Evolutionary conservation across 257 asterid species (phyloP), one percentile per base, ranked within the genome.

Genomic region (Leonotis leonurus): DNA sequence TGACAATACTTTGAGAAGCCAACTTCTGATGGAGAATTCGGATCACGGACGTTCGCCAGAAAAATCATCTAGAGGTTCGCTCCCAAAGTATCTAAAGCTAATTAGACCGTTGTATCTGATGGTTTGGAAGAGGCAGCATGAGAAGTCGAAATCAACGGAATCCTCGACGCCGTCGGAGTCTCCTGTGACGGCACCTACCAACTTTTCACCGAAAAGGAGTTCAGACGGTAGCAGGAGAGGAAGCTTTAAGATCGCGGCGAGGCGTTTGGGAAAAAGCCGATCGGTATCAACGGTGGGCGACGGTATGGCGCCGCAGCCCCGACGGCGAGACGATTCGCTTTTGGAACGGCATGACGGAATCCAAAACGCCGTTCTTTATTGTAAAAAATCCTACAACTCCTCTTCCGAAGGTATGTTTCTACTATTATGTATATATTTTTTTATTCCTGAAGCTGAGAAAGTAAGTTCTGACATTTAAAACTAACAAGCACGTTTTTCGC

Each of bases 321-420:
- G 58, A 35, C 70, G 89, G 64, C 71, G 86, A 61, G 97, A 89
- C 51, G 94, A 83, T 69, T 79, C 89, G 6, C 70, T 89, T 32
- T 26, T 89, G 64, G 82, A 84, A 37, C 81, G 87, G 52, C 40
- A 73, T 41, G 94, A 87, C 54, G 95, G 89, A 26, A 89, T 89
- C 57, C 89, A 76, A 70, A 66, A 88, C 27, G 97, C 97, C 39
- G 89, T 89, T 68, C 94, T 89, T 5, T 85, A 87, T 60, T 90
- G 97, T 82, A 90, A 90, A 73, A 76, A 71, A 36, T 85, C 95
- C 25, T 87, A 75, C 75, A 81, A 75, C 65, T 76, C 94, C 36
- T 69, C 85, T 1, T 51, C 81, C 4, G 54, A 73, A 76, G 94
- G 91, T 51, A 45, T 12, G 2, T 10, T 16, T 21, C 26, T 24